Evolutionary conservation across 2,329 filamentous ascomycete genomes (phyloP).

Genomic region (Penicillium sp.): DNA sequence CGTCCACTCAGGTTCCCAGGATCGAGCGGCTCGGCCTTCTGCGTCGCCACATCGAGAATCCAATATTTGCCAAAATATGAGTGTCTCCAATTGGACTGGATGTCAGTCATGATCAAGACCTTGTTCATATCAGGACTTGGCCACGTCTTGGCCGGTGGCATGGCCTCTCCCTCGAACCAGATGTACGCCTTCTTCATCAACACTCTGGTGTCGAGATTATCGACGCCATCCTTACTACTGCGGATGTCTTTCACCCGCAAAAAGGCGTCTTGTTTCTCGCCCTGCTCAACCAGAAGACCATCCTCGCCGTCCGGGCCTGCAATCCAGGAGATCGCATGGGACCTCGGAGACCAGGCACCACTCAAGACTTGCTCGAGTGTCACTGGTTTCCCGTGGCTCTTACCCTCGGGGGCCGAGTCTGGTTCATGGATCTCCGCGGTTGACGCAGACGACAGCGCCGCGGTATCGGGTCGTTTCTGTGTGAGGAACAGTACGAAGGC

Average conservation of each 20-base stretch:
- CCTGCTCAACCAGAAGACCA: conserved; percentile 74
- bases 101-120: conserved; percentile 75
- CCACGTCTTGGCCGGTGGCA: conserved; percentile 62
- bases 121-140: conserved; percentile 83
- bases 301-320: conserved; percentile 57
- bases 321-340: conserved; percentile 48
- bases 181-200: conserved; percentile 73
- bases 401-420: conserved; percentile 30
- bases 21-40: conserved; percentile 74
- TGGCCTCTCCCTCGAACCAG: conserved; percentile 53
- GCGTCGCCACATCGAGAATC: conserved; percentile 83
- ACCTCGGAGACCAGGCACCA: conserved; percentile 38
- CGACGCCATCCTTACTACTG: conserved; percentile 48
- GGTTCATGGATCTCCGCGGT: conserved; percentile 28
- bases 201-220: conserved; percentile 57
- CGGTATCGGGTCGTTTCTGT: conserved; percentile 33
- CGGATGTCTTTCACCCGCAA: conserved; percentile 85
- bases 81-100: conserved; percentile 79
- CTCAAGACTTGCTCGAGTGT: conserved; percentile 43
- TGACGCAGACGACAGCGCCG: conserved; percentile 25
- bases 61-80: conserved; percentile 85
- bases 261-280: conserved; percentile 62
- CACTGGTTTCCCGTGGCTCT: conserved; percentile 42
- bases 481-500: conserved; percentile 45
- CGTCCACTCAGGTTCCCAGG: conserved; percentile 62